Evolutionary conservation across 768 basidiomycete genomes (phyloP), one percentile per base, ranked within the genome.

Genomic region (Pisolithus microcarpus): DNA sequence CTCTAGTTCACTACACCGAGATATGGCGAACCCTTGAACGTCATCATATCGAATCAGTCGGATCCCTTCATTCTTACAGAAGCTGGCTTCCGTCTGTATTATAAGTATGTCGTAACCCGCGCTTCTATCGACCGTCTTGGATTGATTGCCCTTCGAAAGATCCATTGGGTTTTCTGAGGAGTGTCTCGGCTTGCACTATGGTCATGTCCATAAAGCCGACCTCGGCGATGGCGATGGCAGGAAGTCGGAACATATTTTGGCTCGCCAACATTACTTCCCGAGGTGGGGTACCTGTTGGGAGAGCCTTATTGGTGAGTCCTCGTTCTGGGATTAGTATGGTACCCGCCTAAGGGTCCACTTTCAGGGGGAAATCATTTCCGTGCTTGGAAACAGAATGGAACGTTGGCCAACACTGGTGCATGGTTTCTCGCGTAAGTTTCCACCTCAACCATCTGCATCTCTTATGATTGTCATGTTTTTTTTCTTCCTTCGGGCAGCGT

Each of bases 271-370:
- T 54, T 91, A 89, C 66, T 78, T 79, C 57, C 87, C 89, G 4
- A 68, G 83, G 34, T 83, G 81, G 76, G 91, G 91, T 24, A 88
- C 88, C 0, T 93, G 91, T 65, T 90, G 91, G 86, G 90, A 93
- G 73, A 88, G 81, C 58, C 65, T 92, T 21, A 75, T 82, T 56
- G 84, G 84, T 75, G 46, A 48, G 65, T 43, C 46, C 7, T 26
- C 54, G 28, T 44, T 13, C 28, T 19, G 11, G 30, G 9, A 10
- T 47, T n/a, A 30, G 36, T 15, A 36, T n/a, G 26, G 7, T 28
- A 30, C 54, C n/a, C 31, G 23, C 51, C 43, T 54, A 43, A 43
- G 47, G 28, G 19, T 26, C 13, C 21, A 10, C 46, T 23, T 60
- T 34, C 11, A 76, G 89, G 89, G n/a, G 91, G 90, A 2, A 84